Evolutionary conservation across 1,284 basidiomycete species (phyloP).

Genomic region (Boletus semigastroideus): DNA sequence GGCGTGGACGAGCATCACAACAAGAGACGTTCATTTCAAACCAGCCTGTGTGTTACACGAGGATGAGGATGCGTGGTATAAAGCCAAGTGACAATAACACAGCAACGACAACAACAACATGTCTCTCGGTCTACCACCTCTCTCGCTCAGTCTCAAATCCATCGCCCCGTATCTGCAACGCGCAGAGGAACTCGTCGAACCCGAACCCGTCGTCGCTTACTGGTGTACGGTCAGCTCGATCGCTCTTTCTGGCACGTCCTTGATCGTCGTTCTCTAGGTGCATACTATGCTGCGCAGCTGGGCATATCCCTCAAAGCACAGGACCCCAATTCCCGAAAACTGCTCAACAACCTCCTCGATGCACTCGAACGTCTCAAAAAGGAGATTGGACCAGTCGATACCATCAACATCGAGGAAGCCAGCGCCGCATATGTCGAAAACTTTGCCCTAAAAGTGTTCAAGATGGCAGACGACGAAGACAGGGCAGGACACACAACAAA

Average conservation of each 20-base stretch:
- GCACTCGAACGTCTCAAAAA: conserved; percentile 81
- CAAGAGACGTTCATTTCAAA: no score
- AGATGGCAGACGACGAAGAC: conserved; percentile 89
- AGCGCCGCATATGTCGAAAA: conserved; percentile 91
- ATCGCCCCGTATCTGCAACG: conserved; percentile 84
- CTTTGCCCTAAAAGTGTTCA: conserved; percentile 89
- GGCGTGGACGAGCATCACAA: conserved; percentile 19
- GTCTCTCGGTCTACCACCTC: conserved; percentile 53
- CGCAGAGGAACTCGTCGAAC: conserved; percentile 78
- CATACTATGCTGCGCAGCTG: conserved; percentile 87
- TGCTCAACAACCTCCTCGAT: conserved; percentile 75
- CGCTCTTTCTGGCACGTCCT: background rate
- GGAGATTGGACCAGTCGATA: conserved; percentile 74
- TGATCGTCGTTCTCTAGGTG: conserved; percentile 47
- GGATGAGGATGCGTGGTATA: background rate
- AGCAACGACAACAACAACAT: conserved; percentile 9
- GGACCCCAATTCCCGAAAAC: conserved; percentile 60
- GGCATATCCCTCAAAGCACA: conserved; percentile 74
- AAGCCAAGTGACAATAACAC: background rate
- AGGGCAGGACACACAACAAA: conserved; percentile 72
- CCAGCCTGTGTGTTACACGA: no score
- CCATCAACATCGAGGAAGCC: conserved; percentile 79
- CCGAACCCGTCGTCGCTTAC: conserved; percentile 88
- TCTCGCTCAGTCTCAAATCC: conserved; percentile 59
- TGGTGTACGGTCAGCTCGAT: conserved; percentile 69